Base-by-base conservation (phyloP, 1,284 basidiomycete genomes). In the Malassezia pachydermatis region DNA sequence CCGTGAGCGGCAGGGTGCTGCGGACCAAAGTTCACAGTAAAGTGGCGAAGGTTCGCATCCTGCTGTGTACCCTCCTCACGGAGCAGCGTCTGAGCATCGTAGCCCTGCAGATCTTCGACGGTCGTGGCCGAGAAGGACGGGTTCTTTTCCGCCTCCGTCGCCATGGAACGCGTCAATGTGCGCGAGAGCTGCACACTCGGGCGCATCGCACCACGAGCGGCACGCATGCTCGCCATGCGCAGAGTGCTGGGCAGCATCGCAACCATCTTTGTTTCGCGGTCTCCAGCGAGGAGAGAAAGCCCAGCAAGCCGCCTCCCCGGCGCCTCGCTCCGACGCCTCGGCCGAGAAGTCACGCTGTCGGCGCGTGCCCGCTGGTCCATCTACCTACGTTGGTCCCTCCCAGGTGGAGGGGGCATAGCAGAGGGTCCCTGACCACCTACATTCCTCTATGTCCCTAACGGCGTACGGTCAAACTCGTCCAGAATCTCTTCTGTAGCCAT, bases 1-100 rank as follows among this genome's bases (percentile, higher is more conserved):
- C 92, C 92, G 75, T 99, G 92, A 25, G 92, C 92, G 54, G 92
- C 94, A 49, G 92, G 92, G 78, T 98, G 92, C 75, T 98, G 92
- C 54, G 92, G 68, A 43, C 69, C 70, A 56, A 73, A 72, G 61
- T 72, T 73, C 55, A 72, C 65, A 29, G 71, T 72, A 41, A 72
- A 72, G 51, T 68, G 69, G 38, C 73, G 80, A 79, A 95, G 81
- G 72, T 81, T 82, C n/a, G 84, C 76, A 60, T 88, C 85, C 51
- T 80, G 80, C 51, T 81, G 77, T 20, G 80, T 78, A 10, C 81
- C 83, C 2, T 79, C 79, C 73, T 88, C 85, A 45, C 78, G 76
- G 51, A 94, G 74, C 63, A 92, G 84, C 59, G 89, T 82, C 33
- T 80, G 73, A 2, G 85, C 83, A 59, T 78, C 76, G 75, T 86